Evolutionary conservation across 306 rosid genomes (phyloP).

Genomic region (Cyamopsis tetragonoloba): DNA sequence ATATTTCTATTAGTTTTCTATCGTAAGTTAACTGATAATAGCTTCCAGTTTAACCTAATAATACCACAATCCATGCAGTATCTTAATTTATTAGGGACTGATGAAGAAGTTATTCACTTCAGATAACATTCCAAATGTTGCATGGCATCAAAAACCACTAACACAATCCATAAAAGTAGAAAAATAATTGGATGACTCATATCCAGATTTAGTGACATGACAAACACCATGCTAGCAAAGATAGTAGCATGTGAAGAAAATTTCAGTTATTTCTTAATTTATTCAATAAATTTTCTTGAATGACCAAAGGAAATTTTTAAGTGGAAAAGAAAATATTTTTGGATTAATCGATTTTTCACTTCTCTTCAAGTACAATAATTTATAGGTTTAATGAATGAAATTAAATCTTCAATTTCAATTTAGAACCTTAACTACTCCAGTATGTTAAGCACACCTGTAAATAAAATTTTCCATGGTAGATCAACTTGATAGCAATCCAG

Average conservation of each 20-base stretch:
- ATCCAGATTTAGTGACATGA: neutral
- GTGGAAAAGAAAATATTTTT: neutral
- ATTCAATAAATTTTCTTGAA: conserved; percentile 10
- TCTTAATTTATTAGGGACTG: conserved; percentile 11
- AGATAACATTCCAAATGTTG: conserved; percentile 11
- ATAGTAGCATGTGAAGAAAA: neutral
- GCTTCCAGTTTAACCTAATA: conserved; percentile 4
- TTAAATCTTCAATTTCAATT: neutral
- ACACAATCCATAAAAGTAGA: neutral
- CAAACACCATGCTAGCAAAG: neutral
- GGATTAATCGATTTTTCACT: neutral
- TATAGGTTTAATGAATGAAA: conserved; percentile 13
- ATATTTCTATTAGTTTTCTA: conserved; percentile 8
- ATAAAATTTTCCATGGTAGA: neutral
- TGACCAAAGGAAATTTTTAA: neutral
- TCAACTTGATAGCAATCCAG: neutral
- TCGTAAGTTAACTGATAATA: conserved; percentile 8
- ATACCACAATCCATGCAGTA: conserved; percentile 13
- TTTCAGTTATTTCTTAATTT: neutral
- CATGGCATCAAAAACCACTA: conserved; percentile 3
- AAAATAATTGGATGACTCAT: conserved; percentile 6
- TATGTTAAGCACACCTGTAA: neutral
- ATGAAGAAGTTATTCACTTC: neutral
- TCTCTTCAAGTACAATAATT: neutral
- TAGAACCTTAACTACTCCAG: neutral